Evolutionary conservation across 225 moss, liverwort and hornwort species (phyloP).

Genomic region (Physcomitrium patens): DNA sequence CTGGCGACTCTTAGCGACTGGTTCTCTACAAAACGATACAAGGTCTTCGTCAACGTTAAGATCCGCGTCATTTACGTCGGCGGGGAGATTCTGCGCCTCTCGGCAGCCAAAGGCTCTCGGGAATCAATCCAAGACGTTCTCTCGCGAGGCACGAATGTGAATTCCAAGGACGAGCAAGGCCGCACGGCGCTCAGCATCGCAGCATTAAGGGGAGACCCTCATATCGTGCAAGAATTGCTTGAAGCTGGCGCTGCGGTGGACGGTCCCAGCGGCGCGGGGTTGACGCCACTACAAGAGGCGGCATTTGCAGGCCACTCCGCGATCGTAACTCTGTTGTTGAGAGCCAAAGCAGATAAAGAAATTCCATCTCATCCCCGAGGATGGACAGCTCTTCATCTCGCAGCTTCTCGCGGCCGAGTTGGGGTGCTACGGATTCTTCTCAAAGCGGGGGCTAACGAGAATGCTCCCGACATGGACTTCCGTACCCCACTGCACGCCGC

Average conservation of each 20-base stretch:
- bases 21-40: constrained; percentile 73
- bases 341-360: constrained; percentile 66
- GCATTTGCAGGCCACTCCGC: constrained; percentile 76
- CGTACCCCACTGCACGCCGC: constrained; percentile 80
- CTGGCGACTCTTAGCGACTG: constrained; percentile 50
- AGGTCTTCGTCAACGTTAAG: constrained; percentile 66
- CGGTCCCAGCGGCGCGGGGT: constrained; percentile 60
- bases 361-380: constrained; percentile 64
- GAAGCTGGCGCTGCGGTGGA: constrained; percentile 71
- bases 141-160: constrained; percentile 54
- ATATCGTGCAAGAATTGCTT: constrained; percentile 70
- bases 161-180: constrained; percentile 69
- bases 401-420: constrained; percentile 71
- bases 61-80: constrained; percentile 76
- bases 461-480: constrained; percentile 64
- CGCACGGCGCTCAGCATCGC: constrained; percentile 88
- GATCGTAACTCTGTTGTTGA: constrained; percentile 59
- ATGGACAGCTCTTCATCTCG: constrained; percentile 89
- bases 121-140: constrained; percentile 62
- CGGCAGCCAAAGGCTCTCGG: constrained; percentile 72
- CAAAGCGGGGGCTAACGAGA: constrained; percentile 66
- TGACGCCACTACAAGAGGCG: constrained; percentile 81
- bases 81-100: constrained; percentile 73
- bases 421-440: constrained; percentile 68
- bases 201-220: constrained; percentile 68